Base-by-base conservation (phyloP, 768 basidiomycete species). In the Boletus patriciae region DNA sequence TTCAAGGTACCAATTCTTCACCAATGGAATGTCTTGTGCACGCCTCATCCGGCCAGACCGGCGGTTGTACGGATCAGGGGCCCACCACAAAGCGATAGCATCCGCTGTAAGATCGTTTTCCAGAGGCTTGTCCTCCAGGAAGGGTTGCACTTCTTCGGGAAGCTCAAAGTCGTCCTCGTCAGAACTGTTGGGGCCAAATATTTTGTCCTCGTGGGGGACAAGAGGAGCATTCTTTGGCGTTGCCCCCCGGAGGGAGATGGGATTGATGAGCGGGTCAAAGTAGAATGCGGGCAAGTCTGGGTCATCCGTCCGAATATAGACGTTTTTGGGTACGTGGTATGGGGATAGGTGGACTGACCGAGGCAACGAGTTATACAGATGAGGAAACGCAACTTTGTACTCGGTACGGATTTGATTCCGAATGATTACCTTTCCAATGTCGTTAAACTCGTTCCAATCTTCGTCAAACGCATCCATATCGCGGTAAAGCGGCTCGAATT, bases 371-470 rank as follows among this genome's bases (percentile, higher is more conserved):
- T 99, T 99, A 77, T 99, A 99, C 1, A 99, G 82, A 68, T 99
- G 96, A 33, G 97, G 96, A 81, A 98, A 98, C 3, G 95, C 96
- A 50, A 99, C 94, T 72, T 96, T 98, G 83, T 99, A 98, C 76
- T 99, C 97, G 3, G 96, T 98, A 45, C 97, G 85, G 61, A 98
- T 96, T 72, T 97, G 93, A 69, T 98, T 94, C 21, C 97, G 94
- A 64, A 99, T 98, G 73, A 99, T 96, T 67, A 99, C 90, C 74
- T 99, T 99, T 77, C 97, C 95, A 74, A 98, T 97, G 69, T 99
- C 97, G 70, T 99, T 99, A 68, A 99, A 99, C 72, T 97, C 94
- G 72, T 97, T 97, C 94, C 94, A 97, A 69, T 99, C 97, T 70
- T 98, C 97, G 68, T 99, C 97, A 63, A 93, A 98, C 13, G 88